Conservation (phyloP, 169 alveolate species). For the Plasmodium vivax region DNA sequence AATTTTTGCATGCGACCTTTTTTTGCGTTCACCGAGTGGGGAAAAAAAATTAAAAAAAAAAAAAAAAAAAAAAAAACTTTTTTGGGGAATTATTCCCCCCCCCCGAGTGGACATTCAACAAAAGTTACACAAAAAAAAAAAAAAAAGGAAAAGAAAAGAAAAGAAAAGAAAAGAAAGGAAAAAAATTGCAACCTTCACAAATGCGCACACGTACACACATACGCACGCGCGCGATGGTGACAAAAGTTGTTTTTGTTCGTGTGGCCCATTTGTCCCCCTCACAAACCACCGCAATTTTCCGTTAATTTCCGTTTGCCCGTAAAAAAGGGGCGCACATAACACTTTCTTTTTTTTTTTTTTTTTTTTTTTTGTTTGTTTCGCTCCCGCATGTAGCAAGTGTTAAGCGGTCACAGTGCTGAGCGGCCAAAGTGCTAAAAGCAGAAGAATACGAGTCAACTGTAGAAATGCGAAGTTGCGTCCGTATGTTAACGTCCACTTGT, state of each 20-base stretch:
- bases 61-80: not conserved
- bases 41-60: not conserved
- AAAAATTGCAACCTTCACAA: not conserved
- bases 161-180: not conserved
- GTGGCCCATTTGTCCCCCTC: not conserved
- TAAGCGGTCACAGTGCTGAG: not conserved
- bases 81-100: not conserved
- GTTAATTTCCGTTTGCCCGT: not conserved
- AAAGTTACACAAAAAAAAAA: not conserved
- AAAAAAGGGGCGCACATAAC: not conserved
- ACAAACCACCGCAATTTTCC: not conserved
- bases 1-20: not conserved
- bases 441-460: not conserved
- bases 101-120: not conserved
- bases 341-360: not conserved
- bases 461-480: not conserved
- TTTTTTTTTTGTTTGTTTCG: not conserved
- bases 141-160: not conserved
- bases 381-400: not conserved
- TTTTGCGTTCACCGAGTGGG: not conserved
- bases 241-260: not conserved
- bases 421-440: not conserved
- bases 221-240: not conserved
- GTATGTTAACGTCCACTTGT: not conserved
- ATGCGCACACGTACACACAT: not conserved